phyloP scores from a whole-genome alignment of 2,329 filamentous ascomycete genomes.

The Aciculosporium take region DNA sequence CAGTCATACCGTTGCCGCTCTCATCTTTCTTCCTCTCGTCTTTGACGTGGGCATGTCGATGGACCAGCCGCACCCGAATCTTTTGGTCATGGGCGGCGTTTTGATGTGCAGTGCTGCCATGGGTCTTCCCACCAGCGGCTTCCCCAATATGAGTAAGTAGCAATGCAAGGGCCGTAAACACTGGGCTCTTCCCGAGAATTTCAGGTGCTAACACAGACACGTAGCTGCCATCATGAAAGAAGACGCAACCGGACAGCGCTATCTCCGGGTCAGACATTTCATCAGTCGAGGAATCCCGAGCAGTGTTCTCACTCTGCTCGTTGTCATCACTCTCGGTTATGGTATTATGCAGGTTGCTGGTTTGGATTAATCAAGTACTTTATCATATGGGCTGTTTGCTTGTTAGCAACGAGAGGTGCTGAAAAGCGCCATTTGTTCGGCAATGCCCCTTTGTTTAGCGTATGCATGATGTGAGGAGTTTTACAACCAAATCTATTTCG shows the following conservation, averaged over 20 bases:
- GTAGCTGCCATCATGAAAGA: constrained; percentile 98
- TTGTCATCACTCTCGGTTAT: constrained; percentile 83
- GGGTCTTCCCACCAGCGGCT: constrained; percentile 88
- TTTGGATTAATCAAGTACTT: constrained; percentile 26
- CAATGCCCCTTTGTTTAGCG: no score
- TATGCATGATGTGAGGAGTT: not conserved
- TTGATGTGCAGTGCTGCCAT: constrained; percentile 96
- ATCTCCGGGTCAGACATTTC: constrained; percentile 86
- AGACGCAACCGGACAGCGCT: constrained; percentile 81
- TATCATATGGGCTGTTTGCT: not conserved
- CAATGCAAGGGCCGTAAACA: not conserved
- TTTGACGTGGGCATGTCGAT: constrained; percentile 72
- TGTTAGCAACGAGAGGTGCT: not conserved
- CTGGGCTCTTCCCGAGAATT: not conserved
- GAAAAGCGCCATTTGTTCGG: not conserved
- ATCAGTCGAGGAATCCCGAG: constrained; percentile 84
- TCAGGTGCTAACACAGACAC: constrained; percentile 10
- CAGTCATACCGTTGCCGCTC: constrained; percentile 86
- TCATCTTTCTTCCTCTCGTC: constrained; percentile 88
- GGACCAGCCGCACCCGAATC: constrained; percentile 81
- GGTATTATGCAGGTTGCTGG: constrained; percentile 70
- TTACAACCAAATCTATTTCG: no score
- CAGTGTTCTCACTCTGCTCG: constrained; percentile 64
- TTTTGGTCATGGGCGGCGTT: constrained; percentile 88
- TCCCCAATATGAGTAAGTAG: constrained; percentile 96